Evolutionary conservation across 768 basidiomycete species (phyloP).

Genomic region (Artomyces pyxidatus): DNA sequence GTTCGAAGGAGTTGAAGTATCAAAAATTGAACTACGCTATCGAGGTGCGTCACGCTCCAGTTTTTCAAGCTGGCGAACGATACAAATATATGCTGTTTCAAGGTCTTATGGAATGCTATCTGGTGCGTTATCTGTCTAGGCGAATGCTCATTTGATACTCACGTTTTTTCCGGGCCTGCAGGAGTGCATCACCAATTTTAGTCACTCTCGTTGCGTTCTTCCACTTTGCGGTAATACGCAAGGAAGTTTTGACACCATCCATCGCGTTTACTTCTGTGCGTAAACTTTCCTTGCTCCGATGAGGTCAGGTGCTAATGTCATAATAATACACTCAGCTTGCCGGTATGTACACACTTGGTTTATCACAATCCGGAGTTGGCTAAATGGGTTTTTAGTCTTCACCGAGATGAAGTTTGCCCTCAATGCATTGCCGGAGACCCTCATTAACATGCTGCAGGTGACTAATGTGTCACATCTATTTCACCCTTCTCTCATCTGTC

Average conservation of each 20-base stretch:
- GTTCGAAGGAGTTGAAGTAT: constrained; percentile 75
- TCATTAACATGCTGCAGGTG: constrained; percentile 84
- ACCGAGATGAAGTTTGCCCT: constrained; percentile 83
- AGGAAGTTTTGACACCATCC: constrained; percentile 67
- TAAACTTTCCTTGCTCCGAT: background rate
- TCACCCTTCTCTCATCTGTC: background rate
- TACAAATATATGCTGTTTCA: constrained; percentile 1
- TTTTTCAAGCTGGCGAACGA: background rate
- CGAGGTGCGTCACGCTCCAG: constrained; percentile 39
- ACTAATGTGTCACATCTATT: background rate
- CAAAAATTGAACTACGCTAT: constrained; percentile 84
- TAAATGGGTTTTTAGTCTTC: constrained; percentile 56
- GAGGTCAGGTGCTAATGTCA: too few species aligned
- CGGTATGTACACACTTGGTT: constrained; percentile 22
- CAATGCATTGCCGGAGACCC: constrained; percentile 82
- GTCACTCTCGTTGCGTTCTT: constrained; percentile 45
- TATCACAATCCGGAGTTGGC: too few species aligned
- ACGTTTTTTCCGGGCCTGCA: constrained; percentile 12
- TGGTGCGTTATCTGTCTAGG: constrained; percentile 31
- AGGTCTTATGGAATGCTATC: constrained; percentile 40
- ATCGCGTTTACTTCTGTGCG: constrained; percentile 63
- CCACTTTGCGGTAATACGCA: constrained; percentile 64
- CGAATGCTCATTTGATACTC: background rate
- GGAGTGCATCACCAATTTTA: constrained; percentile 39
- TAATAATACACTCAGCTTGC: constrained; percentile 36